Base-by-base conservation (phyloP, 2,329 filamentous ascomycete genomes). In the Epichloe sp. region DNA sequence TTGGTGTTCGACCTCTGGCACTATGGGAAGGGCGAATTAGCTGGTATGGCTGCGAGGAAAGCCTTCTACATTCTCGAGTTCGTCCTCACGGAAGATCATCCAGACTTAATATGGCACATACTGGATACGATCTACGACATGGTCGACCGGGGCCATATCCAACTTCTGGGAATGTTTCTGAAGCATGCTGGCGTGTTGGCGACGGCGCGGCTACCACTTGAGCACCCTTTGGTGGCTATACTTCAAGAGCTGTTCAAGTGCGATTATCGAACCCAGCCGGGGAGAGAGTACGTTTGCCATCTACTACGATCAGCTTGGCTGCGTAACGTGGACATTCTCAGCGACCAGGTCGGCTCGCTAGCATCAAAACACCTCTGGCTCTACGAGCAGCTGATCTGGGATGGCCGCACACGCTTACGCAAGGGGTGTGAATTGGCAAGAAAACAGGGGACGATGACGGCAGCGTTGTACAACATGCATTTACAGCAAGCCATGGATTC, bases 361-460 rank as follows among this genome's bases (percentile, higher is more conserved):
- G 57, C 61, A 15, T 52, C 62, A 6, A 60, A 60, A 37, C 61
- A 62, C 23, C 59, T 68, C 4, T 68, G 66, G 66, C 63, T 67
- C 44, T 68, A 68, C 51, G 66, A 68, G 52, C 66, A 68, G 52
- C 53, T 68, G 12, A 68, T 68, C 5, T 68, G 66, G 66, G 66
- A 68, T 50, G 66, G 65, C 19, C 63, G 65, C 34, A 67, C 65
- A 12, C 55, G 60, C 10, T 55, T 68, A 26, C 63, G 66, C 5
- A 64, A 58, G 51, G 59, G 60, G 17, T 66, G 65, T 44, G 57
- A 63, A 11, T 52, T 68, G 23, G 59, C 60, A 19, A 59, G 54
- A 44, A 59, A 55, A 44, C 56, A 56, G 21, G 58, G 60, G 8
- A 51, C 53, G n/a, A 67, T 68, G 60, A 57, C 60, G 15, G 53